Conservation (phyloP, 2,329 filamentous ascomycete species). For the Acephala macrosclerotiorum region DNA sequence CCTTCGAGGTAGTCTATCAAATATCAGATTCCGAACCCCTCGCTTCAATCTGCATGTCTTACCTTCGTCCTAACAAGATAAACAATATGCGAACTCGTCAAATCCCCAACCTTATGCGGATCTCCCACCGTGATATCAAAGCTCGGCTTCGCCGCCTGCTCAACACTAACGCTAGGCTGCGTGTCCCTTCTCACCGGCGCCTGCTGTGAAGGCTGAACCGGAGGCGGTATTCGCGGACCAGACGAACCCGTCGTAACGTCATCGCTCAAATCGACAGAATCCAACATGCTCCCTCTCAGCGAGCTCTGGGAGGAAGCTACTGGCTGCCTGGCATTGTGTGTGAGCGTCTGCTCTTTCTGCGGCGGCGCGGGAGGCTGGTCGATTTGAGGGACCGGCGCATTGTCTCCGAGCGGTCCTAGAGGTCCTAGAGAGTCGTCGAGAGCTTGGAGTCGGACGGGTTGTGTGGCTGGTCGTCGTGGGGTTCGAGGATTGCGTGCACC, state of each 20-base stretch:
- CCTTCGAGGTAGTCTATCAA: constrained; percentile 87
- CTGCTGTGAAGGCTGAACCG: constrained; percentile 64
- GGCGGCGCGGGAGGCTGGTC: constrained; percentile 74
- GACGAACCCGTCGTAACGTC: constrained; percentile 48
- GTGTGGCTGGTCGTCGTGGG: constrained; percentile 70
- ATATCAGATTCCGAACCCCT: constrained; percentile 30
- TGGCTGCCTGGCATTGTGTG: constrained; percentile 59
- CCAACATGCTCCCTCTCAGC: constrained; percentile 58
- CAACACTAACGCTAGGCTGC: constrained; percentile 85
- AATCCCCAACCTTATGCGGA: constrained; percentile 95
- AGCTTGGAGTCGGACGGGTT: constrained; percentile 80
- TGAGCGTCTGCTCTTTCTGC: constrained; percentile 69
- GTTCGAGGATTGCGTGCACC: constrained; percentile 42
- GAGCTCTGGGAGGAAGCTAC: constrained; percentile 54
- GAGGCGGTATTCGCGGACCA: constrained; percentile 70
- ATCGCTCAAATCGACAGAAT: constrained; percentile 76
- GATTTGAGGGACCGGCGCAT: constrained; percentile 44
- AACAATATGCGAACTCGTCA: constrained; percentile 97
- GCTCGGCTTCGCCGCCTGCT: constrained; percentile 90
- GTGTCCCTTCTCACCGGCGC: constrained; percentile 59
- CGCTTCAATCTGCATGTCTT: constrained; percentile 37
- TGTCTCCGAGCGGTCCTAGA: constrained; percentile 70
- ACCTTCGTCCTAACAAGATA: constrained; percentile 96
- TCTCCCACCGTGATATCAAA: constrained; percentile 94
- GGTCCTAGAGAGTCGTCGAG: constrained; percentile 79